A percentile compares a stretch with the other conserved stretches of the same genome.
Conservation (phyloP, 345 rosid genomes). For the Hibiscus mutabilis region DNA sequence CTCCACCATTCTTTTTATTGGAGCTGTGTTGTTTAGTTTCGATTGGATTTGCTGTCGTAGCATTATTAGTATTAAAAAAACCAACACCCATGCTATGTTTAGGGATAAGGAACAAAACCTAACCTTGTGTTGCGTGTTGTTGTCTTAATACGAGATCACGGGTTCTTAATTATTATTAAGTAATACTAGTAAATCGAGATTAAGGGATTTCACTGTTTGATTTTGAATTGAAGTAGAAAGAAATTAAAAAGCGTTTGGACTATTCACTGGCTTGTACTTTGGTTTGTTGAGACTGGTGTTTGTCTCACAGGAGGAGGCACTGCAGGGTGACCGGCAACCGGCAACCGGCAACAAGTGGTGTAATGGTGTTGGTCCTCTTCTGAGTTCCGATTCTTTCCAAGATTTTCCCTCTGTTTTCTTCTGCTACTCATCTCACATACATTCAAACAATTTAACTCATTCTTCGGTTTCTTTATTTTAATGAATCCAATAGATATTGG, state of each 20-base stretch:
- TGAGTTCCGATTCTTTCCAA: constrained; percentile 13
- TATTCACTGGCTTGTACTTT: no score
- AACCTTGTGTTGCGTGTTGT: neutral
- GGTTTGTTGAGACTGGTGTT: neutral
- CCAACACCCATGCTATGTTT: neutral
- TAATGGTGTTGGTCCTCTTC: neutral
- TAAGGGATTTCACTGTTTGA: neutral
- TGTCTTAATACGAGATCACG: neutral
- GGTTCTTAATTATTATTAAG: neutral
- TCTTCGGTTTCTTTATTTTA: neutral
- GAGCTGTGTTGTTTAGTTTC: no score
- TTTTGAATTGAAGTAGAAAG: neutral
- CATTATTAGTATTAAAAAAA: neutral
- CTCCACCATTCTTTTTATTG: no score
- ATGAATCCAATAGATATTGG: no score
- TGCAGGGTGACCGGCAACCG: neutral
- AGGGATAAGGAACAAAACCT: neutral
- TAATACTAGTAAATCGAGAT: neutral
- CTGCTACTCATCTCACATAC: neutral
- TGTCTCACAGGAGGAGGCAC: neutral
- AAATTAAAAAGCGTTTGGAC: no score
- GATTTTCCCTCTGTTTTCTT: constrained; percentile 16
- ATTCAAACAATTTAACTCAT: neutral
- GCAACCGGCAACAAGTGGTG: neutral
- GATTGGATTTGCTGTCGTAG: no score